phyloP scores from a whole-genome alignment of 352 stramenopile species.

The Phytophthora hybrid region DNA sequence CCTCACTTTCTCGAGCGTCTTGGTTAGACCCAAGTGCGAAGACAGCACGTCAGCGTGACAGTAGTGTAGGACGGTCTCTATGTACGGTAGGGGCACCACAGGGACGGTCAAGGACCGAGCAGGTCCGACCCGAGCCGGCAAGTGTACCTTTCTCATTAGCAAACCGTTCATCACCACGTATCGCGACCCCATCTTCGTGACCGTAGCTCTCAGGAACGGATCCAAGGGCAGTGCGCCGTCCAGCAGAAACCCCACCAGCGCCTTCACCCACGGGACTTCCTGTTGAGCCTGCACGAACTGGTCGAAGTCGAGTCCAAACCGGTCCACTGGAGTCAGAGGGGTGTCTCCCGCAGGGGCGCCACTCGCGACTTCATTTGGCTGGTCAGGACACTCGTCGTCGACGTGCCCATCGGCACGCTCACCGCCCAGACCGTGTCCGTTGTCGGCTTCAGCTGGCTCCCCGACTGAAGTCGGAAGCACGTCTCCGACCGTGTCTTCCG shows the following conservation, averaged over 20 bases:
- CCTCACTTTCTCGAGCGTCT: constrained; percentile 12
- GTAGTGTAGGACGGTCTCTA: constrained; percentile 18
- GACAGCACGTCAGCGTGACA: constrained; percentile 16
- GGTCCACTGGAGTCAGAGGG: not conserved
- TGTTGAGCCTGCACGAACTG: not conserved
- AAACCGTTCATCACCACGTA: constrained; percentile 1
- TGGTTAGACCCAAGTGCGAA: not conserved
- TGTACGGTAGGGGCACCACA: constrained; percentile 2
- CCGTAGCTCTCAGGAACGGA: not conserved
- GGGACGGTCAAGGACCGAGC: constrained; percentile 7
- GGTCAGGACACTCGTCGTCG: not conserved
- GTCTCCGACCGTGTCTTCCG: too few relatives aligned
- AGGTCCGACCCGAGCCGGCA: not conserved
- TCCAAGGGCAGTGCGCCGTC: constrained; percentile 3
- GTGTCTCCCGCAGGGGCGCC: not conserved
- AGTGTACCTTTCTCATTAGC: constrained; percentile 6
- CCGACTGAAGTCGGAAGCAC: not conserved
- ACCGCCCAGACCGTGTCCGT: too few relatives aligned
- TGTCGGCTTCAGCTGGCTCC: not conserved
- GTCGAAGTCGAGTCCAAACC: not conserved
- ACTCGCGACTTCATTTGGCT: not conserved
- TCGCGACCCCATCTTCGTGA: not conserved
- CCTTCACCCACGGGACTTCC: constrained; percentile 1
- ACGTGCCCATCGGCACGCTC: too few relatives aligned
- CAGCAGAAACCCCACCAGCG: constrained; percentile 5